Conservation (phyloP, 1,139 yeast genomes). For the Hanseniaspora gamundiae region DNA sequence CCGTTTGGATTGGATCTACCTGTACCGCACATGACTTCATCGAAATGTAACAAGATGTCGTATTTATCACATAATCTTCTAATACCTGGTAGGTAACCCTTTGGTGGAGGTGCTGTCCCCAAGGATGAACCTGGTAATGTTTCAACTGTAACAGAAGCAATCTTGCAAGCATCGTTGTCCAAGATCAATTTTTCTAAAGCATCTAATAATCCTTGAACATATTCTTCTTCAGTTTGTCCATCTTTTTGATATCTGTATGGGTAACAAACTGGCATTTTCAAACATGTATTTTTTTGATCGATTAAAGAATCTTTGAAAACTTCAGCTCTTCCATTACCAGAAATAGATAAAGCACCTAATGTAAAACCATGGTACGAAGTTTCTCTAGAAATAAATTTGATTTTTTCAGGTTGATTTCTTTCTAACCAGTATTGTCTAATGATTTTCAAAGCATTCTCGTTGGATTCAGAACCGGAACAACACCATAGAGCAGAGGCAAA, state of each 20-base stretch:
- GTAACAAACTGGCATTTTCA: conserved; percentile 21
- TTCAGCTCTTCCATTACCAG: conserved; percentile 27
- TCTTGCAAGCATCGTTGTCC: conserved; percentile 29
- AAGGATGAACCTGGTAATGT: conserved; percentile 33
- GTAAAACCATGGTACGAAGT: conserved; percentile 42
- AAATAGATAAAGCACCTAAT: conserved; percentile 34
- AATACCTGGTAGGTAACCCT: conserved; percentile 36
- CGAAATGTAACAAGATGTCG: conserved; percentile 37
- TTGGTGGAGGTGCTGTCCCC: conserved; percentile 31
- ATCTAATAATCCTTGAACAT: conserved; percentile 26
- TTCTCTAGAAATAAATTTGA: conserved; percentile 34
- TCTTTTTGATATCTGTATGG: conserved; percentile 25
- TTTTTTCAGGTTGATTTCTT: conserved; percentile 31
- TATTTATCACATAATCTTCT: conserved; percentile 37
- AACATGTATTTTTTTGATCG: conserved; percentile 12
- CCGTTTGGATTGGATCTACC: conserved; percentile 34
- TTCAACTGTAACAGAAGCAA: conserved; percentile 31
- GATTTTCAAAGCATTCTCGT: conserved; percentile 40
- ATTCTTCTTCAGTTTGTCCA: conserved; percentile 28
- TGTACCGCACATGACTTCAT: conserved; percentile 47
- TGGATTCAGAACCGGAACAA: conserved; percentile 42
- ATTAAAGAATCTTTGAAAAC: conserved; percentile 18
- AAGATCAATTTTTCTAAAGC: conserved; percentile 30
- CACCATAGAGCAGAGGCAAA: conserved; percentile 38
- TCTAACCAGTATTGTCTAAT: conserved; percentile 38